Evolutionary conservation across 2,329 filamentous ascomycete genomes (phyloP).

Genomic region (Pseudogymnoascus sp.): DNA sequence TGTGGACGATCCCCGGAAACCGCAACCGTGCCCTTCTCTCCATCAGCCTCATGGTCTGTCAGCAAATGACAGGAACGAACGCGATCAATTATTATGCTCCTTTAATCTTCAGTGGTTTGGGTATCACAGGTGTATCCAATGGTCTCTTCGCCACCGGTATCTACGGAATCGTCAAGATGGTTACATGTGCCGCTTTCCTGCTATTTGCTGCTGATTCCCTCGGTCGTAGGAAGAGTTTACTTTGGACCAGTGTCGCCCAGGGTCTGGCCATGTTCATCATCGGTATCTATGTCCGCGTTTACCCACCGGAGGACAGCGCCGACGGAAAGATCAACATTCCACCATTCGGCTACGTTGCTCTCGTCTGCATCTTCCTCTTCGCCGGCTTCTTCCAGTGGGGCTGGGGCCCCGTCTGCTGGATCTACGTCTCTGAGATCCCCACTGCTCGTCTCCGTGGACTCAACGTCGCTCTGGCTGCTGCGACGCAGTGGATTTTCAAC

Average conservation of each 20-base stretch:
- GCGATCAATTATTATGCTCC: conserved; percentile 58
- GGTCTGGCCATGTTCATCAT: conserved; percentile 60
- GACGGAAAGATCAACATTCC: conserved; percentile 38
- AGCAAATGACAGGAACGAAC: conserved; percentile 59
- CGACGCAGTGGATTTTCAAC: conserved; percentile 66
- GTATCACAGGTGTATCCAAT: conserved; percentile 47
- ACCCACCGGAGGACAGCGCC: conserved; percentile 46
- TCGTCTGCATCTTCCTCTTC: conserved; percentile 66
- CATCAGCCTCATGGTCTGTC: conserved; percentile 57
- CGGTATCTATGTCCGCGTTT: conserved; percentile 60
- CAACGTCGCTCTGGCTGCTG: conserved; percentile 61
- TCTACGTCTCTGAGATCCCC: conserved; percentile 63
- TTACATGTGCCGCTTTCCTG: conserved; percentile 55
- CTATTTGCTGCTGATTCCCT: conserved; percentile 62
- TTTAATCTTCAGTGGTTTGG: conserved; percentile 59
- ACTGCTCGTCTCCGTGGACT: conserved; percentile 56
- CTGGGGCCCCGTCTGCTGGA: conserved; percentile 67
- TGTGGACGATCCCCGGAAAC: conserved; percentile 51
- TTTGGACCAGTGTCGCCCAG: conserved; percentile 59
- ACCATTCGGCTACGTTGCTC: conserved; percentile 60
- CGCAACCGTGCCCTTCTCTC: conserved; percentile 58
- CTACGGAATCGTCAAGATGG: conserved; percentile 65
- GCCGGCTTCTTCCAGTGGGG: conserved; percentile 62
- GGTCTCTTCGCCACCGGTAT: conserved; percentile 66
- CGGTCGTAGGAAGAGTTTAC: conserved; percentile 47